These are phyloP conservation scores for Wallacemonas sp. DNA, from an alignment of 208 protist genomes.

Conservation along the genomic window DNA sequence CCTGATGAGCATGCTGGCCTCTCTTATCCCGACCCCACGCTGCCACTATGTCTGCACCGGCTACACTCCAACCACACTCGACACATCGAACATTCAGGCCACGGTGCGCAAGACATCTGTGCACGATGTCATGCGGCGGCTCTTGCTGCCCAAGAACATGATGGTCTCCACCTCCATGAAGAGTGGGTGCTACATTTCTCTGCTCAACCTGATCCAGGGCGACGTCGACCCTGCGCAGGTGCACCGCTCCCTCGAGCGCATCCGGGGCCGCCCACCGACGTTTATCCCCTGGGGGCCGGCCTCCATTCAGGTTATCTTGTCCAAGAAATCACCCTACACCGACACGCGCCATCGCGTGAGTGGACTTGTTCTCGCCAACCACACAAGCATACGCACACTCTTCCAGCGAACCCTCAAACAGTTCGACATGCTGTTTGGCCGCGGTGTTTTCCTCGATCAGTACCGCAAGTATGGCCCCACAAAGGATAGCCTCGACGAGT, in stretches of 20 bases:
- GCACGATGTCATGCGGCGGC: slow-evolving; percentile 99
- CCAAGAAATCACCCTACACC: slow-evolving; percentile 96
- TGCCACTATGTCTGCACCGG: slow-evolving; percentile 99
- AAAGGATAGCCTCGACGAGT: slow-evolving; percentile 95
- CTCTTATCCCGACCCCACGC: slow-evolving; percentile 99
- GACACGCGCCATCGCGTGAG: slow-evolving; percentile 96
- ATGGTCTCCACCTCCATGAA: slow-evolving; percentile 95
- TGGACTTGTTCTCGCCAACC: slow-evolving; percentile 99
- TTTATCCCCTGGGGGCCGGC: slow-evolving; percentile 99
- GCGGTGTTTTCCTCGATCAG: slow-evolving; percentile 93
- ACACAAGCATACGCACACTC: slow-evolving; percentile 97
- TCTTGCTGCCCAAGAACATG: slow-evolving; percentile 99
- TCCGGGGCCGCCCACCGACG: slow-evolving; percentile 95
- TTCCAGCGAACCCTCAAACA: slow-evolving; percentile 92
- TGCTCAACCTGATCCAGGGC: slow-evolving; percentile 99
- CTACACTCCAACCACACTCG: slow-evolving; percentile 98
- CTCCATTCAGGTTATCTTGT: slow-evolving; percentile 95
- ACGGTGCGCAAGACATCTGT: slow-evolving; percentile 99
- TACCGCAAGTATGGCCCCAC: slow-evolving; percentile 94
- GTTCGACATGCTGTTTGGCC: slow-evolving; percentile 94
- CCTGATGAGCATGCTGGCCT: slow-evolving; percentile 96
- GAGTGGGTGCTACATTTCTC: slow-evolving; percentile 98
- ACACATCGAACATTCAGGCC: slow-evolving; percentile 83
- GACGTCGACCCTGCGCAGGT: slow-evolving; percentile 98
- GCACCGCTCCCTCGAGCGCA: slow-evolving; percentile 98